Evolutionary conservation across 2,329 filamentous ascomycete genomes (phyloP).

Genomic region (Ceratocystis variospora): DNA sequence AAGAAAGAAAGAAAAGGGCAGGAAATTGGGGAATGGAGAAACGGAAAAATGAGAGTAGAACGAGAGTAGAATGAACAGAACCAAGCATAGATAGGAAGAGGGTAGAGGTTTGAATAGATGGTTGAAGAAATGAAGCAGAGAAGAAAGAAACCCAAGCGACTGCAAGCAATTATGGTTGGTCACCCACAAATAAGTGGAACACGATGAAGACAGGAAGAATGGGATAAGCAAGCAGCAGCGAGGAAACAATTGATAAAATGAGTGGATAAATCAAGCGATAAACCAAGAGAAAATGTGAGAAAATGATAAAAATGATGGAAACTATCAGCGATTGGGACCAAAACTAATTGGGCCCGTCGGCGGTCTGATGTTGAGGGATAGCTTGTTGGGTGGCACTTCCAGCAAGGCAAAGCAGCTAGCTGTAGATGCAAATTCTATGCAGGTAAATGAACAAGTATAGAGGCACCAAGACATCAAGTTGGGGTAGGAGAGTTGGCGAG

Average conservation of each 20-base stretch:
- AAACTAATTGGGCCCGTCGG: not conserved
- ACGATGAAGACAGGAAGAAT: slow-evolving; percentile 8
- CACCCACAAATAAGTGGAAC: slow-evolving; percentile 8
- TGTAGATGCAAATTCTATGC: not conserved
- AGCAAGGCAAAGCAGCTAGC: not conserved
- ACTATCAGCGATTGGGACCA: not conserved
- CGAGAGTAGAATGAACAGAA: not conserved
- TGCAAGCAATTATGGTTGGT: not conserved
- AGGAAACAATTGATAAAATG: not conserved
- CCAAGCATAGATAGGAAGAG: not conserved
- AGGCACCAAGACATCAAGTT: not conserved
- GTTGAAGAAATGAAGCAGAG: not conserved
- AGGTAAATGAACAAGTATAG: slow-evolving; percentile 5
- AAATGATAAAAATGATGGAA: not conserved
- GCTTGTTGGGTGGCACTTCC: slow-evolving; percentile 1
- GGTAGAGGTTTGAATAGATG: not conserved
- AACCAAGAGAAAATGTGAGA: not conserved
- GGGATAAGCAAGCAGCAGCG: not conserved
- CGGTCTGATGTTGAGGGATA: not conserved
- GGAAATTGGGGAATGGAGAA: not conserved
- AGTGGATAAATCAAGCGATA: not conserved
- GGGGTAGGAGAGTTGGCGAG: not conserved
- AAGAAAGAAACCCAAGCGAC: not conserved
- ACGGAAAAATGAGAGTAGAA: not conserved
- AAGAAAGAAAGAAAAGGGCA: not conserved